phyloP scores from a whole-genome alignment of 176 grass and related monocot genomes.

The Oryza longistaminata region DNA sequence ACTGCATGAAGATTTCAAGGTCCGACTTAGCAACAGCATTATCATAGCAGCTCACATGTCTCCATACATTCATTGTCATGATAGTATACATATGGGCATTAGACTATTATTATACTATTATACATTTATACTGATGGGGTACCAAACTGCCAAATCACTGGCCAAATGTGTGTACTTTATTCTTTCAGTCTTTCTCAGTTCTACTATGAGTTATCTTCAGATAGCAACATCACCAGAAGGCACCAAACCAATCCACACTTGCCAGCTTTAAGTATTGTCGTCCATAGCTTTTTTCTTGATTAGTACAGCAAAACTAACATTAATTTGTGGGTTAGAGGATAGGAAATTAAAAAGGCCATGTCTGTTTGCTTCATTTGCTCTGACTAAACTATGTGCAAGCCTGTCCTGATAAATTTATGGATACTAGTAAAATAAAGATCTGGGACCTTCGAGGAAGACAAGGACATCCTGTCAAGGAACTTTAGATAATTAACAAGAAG shows the following conservation, averaged over 20 bases:
- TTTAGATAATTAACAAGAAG: conserved; percentile 15
- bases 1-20: conserved; percentile 24
- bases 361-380: conserved; percentile 22
- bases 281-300: conserved; percentile 29
- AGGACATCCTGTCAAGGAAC: conserved; percentile 30
- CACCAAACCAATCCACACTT: conserved; percentile 37
- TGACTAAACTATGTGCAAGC: conserved; percentile 8
- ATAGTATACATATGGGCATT: conserved; percentile 2
- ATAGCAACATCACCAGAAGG: conserved; percentile 35
- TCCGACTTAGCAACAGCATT: conserved; percentile 16
- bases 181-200: not conserved
- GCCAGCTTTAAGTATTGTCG: conserved; percentile 28
- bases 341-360: conserved; percentile 21
- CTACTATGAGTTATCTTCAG: conserved; percentile 9
- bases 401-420: conserved; percentile 42
- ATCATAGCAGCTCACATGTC: conserved; percentile 43
- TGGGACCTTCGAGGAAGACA: conserved; percentile 31
- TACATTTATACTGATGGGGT: conserved; percentile 20
- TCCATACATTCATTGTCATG: conserved; percentile 27
- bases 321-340: not conserved
- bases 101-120: not conserved
- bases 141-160: conserved; percentile 33
- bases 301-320: conserved; percentile 25
- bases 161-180: conserved; percentile 25
- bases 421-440: conserved; percentile 32